phyloP scores from a whole-genome alignment of 1,139 yeast genomes.

The Suhomyces choctaworum region DNA sequence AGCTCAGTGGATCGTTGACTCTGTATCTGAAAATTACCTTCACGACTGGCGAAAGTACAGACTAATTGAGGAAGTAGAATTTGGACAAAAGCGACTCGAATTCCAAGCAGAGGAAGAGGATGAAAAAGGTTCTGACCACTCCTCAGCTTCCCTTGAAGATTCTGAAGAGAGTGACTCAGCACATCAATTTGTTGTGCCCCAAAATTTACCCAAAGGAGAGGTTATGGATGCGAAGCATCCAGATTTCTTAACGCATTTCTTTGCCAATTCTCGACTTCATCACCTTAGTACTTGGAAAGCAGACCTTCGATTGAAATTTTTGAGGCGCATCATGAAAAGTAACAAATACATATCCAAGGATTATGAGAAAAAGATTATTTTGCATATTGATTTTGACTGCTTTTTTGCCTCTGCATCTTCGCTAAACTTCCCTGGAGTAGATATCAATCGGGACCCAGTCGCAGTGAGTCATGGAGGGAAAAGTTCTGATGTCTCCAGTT shows the following conservation, averaged over 20 bases:
- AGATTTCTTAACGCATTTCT: constrained; percentile 67
- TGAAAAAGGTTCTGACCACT: constrained; percentile 5
- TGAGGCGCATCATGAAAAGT: constrained; percentile 38
- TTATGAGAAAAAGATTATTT: constrained; percentile 33
- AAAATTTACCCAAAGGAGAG: constrained; percentile 14
- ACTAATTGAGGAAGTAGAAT: constrained; percentile 52
- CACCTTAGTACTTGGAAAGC: constrained; percentile 88
- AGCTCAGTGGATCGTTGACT: constrained; percentile 81
- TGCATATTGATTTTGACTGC: constrained; percentile 92
- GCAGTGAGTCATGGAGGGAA: constrained; percentile 83
- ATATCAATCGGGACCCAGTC: constrained; percentile 61
- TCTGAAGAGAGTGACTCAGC: too few relatives aligned
- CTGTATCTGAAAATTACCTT: constrained; percentile 47
- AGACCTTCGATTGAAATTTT: constrained; percentile 62
- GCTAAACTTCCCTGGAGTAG: constrained; percentile 53
- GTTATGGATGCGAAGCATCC: constrained; percentile 72
- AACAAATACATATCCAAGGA: constrained; percentile 1
- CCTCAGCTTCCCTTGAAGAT: too few relatives aligned
- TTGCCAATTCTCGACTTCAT: constrained; percentile 80
- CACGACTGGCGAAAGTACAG: constrained; percentile 70
- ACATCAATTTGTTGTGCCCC: too few relatives aligned
- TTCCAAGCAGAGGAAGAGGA: constrained; percentile 15
- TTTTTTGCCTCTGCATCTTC: constrained; percentile 89
- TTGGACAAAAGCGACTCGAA: constrained; percentile 48
- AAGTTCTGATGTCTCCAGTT: constrained; percentile 81